Evolutionary conservation across 306 rosid species (phyloP), one percentile per base, ranked within the genome.

Genomic region (Macrotyloma uniflorum): DNA sequence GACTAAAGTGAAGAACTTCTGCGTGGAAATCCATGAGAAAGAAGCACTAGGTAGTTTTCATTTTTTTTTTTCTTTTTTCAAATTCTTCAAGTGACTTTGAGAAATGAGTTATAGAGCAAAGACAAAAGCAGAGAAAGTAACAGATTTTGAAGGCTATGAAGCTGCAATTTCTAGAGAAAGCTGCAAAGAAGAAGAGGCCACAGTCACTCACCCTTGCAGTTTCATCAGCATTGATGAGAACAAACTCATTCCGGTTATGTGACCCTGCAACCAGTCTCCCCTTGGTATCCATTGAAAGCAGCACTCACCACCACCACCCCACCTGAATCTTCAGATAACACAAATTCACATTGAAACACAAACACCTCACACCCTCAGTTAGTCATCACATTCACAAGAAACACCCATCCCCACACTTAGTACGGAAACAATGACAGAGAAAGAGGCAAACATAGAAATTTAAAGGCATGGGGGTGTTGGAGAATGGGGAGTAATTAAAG

Each of bases 201-300:
- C 86, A 85, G 91, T 85, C 72, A 89, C 97, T 73, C 72, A 91
- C 97, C 70, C 94, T 78, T 53, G 94, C 80, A 88, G 84, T 85
- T 61, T 90, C 94, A 82, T 90, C 97, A 5, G 94, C 97, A 85
- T 89, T 87, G 94, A 91, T 90, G 38, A 89, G 89, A 78, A 91
- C 86, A 77, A 91, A 91, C 82, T 89, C 97, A 66, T 91, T 89
- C 83, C 94, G 87, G 81, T 89, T 89, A 77, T 89, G 97, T 54
- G 97, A 91, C 13, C 97, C 94, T 1, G 97, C 93, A 83, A 91
- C 47, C 8, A 91, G 83, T 69, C 90, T 67, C 33, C 97, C 93
- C 58, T 87, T 87, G 67, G 93, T 88, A 50, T 85, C 90, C 94
- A 91, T 91, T 1, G 58, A 64, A 78, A 67, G 49, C 30, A 51